Percentiles rank a stretch among this genome's conserved stretches.
These are phyloP conservation scores for Ophiocordyceps robertsii DNA, from an alignment of 2,329 filamentous ascomycete genomes.

Conservation along the genomic window DNA sequence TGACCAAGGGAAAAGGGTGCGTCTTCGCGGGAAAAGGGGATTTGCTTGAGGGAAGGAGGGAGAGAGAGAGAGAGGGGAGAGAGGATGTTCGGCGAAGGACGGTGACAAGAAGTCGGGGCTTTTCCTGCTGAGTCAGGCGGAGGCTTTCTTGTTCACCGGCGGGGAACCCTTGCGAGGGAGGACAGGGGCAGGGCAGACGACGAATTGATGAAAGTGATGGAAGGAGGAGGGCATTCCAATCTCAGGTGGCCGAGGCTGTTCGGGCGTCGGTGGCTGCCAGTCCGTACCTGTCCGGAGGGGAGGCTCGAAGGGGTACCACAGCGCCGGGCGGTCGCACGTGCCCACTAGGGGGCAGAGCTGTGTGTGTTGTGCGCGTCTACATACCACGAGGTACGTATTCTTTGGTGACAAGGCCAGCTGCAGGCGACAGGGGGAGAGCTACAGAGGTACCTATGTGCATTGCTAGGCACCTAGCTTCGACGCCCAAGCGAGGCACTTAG, in stretches of 20 bases:
- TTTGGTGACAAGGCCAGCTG: too few species aligned
- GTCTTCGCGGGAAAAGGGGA: conserved; percentile 52
- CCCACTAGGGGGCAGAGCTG: neutral
- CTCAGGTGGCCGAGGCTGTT: conserved; percentile 2
- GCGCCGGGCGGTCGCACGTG: neutral
- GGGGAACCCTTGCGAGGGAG: too few species aligned
- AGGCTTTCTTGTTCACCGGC: too few species aligned
- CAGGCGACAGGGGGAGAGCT: too few species aligned
- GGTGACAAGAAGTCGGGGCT: neutral
- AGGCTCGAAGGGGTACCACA: neutral
- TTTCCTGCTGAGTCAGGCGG: conserved; percentile 2
- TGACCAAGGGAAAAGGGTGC: conserved; percentile 96
- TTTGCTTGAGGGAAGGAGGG: conserved; percentile 13
- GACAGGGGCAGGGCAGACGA: neutral
- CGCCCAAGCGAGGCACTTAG: too few species aligned
- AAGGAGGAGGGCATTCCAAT: neutral
- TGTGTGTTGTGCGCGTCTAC: too few species aligned
- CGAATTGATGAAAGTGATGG: neutral
- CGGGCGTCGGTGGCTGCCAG: too few species aligned
- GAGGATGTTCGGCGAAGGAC: neutral
- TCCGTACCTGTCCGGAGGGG: conserved; percentile 1
- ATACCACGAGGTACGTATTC: neutral
- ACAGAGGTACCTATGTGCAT: too few species aligned
- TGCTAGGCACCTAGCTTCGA: too few species aligned
- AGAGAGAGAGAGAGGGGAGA: conserved; percentile 2